Evolutionary conservation across 164 flowering plant genomes (phyloP), one percentile per base, ranked within the genome.

Genomic region (Chimonanthus salicifolius): DNA sequence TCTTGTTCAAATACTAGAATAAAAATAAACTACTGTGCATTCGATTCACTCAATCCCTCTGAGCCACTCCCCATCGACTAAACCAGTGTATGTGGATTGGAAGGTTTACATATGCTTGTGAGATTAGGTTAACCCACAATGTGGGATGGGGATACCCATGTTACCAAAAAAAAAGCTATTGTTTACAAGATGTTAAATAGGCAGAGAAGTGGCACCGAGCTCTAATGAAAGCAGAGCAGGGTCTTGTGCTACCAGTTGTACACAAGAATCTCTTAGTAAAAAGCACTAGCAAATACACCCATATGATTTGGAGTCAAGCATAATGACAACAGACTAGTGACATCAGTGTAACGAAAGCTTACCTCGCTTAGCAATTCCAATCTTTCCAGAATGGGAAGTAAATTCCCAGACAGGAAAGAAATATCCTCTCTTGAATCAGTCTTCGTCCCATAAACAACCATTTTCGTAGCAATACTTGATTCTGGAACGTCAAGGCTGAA

Each of bases 361-460:
- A 94, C 99, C 99, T 92, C 96, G 72, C 80, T 84, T 7, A 95
- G 84, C 71, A 81, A 81, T 80, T 91, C 97, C 60, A 95, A 94
- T 58, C 89, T 83, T 78, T 93, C 97, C 70, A 95, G 75, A 7
- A 75, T 80, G 16, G 93, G 87, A 77, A 90, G 66, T 58, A 91
- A 74, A 76, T 85, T 86, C 47, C 77, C 89, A 74, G 88, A 88
- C 49, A 93, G 67, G 51, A 74, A 68, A 70, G 85, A 74, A 2
- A 84, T 44, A 70, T 86, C 90, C 75, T 82, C 84, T 69, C 70
- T 73, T 21, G 75, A 64, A 54, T 85, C 87, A n/a, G 79, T 48
- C 18, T 75, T 74, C 13, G 70, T 49, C 71, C 82, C 86, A 77
- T 79, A 75, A 54, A 86, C 77, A 70, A 87, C 79, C 64, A 77